Conservation (phyloP, 106 monocot species). For the Cymbidium sinense region DNA sequence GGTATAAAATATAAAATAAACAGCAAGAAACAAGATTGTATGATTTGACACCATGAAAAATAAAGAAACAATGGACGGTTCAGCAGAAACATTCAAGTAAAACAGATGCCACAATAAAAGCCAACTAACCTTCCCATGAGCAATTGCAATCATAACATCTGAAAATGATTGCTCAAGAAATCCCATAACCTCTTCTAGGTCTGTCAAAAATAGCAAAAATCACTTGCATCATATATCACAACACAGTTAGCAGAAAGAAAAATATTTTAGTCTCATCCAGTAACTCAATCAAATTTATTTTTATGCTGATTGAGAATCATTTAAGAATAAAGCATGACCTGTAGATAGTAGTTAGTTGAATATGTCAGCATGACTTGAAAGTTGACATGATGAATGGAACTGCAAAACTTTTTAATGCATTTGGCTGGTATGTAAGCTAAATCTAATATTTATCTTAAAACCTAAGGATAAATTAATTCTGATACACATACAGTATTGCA, state of each 20-base stretch:
- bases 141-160: slow-evolving; percentile 57
- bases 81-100: neutral
- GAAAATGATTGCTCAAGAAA: slow-evolving; percentile 68
- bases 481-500: neutral
- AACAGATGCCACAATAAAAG: neutral
- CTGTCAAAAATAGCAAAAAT: slow-evolving; percentile 30
- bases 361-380: neutral
- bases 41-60: too few species aligned
- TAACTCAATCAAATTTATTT: neutral
- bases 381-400: neutral
- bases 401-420: neutral
- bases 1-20: neutral
- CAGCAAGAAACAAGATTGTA: neutral
- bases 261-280: neutral
- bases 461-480: neutral
- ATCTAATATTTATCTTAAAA: neutral
- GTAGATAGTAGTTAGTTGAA: neutral
- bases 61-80: too few species aligned
- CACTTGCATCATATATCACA: neutral
- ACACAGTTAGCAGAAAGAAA: neutral
- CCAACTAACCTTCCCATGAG: slow-evolving; percentile 78
- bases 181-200: slow-evolving; percentile 74
- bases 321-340: neutral
- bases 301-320: neutral
- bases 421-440: neutral